Percentiles rank a stretch among this genome's conserved stretches.
phyloP scores from a whole-genome alignment of 2,329 filamentous ascomycete genomes.

The Sclerotinia minor region DNA sequence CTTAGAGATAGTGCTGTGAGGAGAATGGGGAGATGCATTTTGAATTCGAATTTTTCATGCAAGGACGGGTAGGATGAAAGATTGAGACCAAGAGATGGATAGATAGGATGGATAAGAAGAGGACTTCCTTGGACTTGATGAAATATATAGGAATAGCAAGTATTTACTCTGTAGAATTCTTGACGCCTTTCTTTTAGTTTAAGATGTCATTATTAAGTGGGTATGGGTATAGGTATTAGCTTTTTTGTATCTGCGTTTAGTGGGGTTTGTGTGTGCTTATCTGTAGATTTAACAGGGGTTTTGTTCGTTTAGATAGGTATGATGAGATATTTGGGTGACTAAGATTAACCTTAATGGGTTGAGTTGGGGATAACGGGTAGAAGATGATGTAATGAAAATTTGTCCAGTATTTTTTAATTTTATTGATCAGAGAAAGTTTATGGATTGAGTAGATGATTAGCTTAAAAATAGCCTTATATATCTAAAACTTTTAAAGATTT shows the following conservation, averaged over 20 bases:
- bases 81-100: neutral
- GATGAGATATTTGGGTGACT: neutral
- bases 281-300: neutral
- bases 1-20: neutral
- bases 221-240: neutral
- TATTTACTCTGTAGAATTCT: neutral
- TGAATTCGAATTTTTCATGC: neutral
- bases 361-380: too few relatives aligned
- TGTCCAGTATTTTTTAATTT: too few relatives aligned
- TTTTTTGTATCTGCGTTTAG: neutral
- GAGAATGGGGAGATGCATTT: neutral
- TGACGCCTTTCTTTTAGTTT: too few relatives aligned
- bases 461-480: too few relatives aligned
- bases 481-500: too few relatives aligned
- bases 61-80: neutral
- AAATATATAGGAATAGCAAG: neutral
- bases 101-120: fast-evolving
- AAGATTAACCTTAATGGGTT: too few relatives aligned
- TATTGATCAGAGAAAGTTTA: too few relatives aligned
- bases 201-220: slow-evolving; percentile 3
- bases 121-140: neutral
- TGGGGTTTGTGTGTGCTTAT: neutral
- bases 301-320: neutral
- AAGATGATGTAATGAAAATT: too few relatives aligned
- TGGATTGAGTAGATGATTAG: too few relatives aligned